These are phyloP conservation scores for Colletotrichum sp. DNA, from an alignment of 2,329 filamentous ascomycete species.

Conservation along the genomic window DNA sequence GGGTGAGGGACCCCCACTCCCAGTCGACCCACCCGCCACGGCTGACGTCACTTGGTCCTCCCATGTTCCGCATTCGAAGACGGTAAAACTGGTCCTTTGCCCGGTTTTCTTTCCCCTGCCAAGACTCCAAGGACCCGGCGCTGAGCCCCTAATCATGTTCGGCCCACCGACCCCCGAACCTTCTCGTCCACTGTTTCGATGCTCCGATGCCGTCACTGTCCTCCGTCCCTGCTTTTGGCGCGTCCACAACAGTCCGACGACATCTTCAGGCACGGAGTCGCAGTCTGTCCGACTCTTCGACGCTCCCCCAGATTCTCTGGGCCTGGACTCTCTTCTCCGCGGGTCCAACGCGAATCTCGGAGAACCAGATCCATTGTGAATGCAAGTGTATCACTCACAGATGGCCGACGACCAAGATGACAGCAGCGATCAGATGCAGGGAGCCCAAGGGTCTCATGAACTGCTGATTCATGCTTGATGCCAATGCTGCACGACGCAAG, in stretches of 20 bases:
- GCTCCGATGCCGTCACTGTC: slow-evolving; percentile 12
- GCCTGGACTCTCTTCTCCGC: slow-evolving; percentile 3
- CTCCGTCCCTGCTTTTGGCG: slow-evolving; percentile 1
- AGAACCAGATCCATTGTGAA: background rate
- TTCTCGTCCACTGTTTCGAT: slow-evolving; percentile 6
- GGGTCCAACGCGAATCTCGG: background rate
- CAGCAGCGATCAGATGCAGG: background rate
- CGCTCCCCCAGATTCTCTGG: background rate
- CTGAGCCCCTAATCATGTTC: slow-evolving; percentile 12
- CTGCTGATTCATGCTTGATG: background rate
- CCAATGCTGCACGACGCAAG: background rate
- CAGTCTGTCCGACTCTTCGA: background rate
- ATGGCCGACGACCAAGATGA: background rate
- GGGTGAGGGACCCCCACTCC: slow-evolving; percentile 4
- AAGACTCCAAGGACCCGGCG: slow-evolving; percentile 6
- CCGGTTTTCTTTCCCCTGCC: slow-evolving; percentile 18
- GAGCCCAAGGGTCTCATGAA: background rate
- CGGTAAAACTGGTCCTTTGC: slow-evolving; percentile 4
- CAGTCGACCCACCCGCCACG: background rate
- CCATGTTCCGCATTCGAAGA: background rate
- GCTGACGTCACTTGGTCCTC: slow-evolving; percentile 11
- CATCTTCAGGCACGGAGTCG: slow-evolving; percentile 1
- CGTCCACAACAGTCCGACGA: background rate
- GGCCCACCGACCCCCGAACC: slow-evolving; percentile 12
- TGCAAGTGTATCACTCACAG: background rate